Evolutionary conservation across 2,329 filamentous ascomycete species (phyloP), one percentile per base, ranked within the genome.

Genomic region (Podosphaera xanthii): DNA sequence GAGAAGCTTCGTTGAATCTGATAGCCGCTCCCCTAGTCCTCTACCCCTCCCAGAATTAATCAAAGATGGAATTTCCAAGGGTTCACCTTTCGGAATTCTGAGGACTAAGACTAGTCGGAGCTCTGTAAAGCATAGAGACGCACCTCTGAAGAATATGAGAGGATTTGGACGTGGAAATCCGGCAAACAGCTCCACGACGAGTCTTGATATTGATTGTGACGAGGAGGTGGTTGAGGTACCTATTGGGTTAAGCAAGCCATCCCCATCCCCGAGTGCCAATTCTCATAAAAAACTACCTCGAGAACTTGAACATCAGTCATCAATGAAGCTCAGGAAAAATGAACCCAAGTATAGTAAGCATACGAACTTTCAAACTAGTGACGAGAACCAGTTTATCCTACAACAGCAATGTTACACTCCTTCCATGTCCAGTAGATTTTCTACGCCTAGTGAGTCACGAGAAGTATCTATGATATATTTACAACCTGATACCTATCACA

Each of bases 51-150:
- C 55, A 12, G 68, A 54, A 65, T 68, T 60, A 72, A 72, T 50
- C 38, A 68, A 55, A 61, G 67, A 60, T 62, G 67, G 2, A 63
- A 69, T 8, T 33, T 56, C 58, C 61, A 65, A 73, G 57, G 71
- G 78, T 3, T 81, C 80, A 64, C 77, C 81, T 1, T 71, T 87
- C 33, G 81, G 78, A 31, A 79, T 86, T 59, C 71, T 88, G 58
- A 78, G 79, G 61, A 71, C 77, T 31, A 87, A 85, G 70, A 77
- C 81, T 2, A 89, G 85, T 67, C 75, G 77, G 30, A 81, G 83
- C 12, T 85, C 84, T 2, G 71, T 88, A 34, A 73, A 76, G 34
- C 77, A 74, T 55, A 73, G 72, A 50, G 69, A 71, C 69, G 71
- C 70, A 7, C 76, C 72, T 60, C 70, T 75, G 2, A 86, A 82